phyloP scores from a whole-genome alignment of 176 grass and related monocot species.

The Typha latifolia region DNA sequence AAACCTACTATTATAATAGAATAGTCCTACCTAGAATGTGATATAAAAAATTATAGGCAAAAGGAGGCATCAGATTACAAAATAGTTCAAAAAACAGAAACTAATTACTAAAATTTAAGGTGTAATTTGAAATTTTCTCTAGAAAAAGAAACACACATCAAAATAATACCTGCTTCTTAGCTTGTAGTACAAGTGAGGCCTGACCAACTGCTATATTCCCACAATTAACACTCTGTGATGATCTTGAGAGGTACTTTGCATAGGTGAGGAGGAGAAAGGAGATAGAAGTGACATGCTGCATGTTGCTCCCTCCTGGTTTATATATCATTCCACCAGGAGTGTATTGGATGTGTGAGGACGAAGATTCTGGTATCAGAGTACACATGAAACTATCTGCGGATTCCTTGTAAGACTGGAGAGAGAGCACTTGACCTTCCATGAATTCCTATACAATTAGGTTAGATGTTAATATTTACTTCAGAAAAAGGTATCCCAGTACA shows the following conservation, averaged over 20 bases:
- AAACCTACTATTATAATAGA: too few relatives aligned
- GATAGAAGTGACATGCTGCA: constrained; percentile 93
- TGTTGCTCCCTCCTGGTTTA: constrained; percentile 91
- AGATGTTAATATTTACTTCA: neutral
- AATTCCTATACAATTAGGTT: constrained; percentile 46
- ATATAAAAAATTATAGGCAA: too few relatives aligned
- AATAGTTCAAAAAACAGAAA: too few relatives aligned
- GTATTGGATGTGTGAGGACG: constrained; percentile 72
- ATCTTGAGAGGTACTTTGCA: constrained; percentile 69
- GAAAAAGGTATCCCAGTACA: neutral
- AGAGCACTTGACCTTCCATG: constrained; percentile 54
- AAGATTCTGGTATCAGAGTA: constrained; percentile 80
- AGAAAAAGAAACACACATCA: neutral
- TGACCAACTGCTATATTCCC: constrained; percentile 54
- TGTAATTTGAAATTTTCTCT: neutral
- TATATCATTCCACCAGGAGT: constrained; percentile 79
- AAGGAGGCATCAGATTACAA: too few relatives aligned
- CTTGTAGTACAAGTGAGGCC: constrained; percentile 45
- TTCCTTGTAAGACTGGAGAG: constrained; percentile 77
- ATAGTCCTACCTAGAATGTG: too few relatives aligned
- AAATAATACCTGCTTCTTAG: constrained; percentile 54
- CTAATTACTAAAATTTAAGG: too few relatives aligned
- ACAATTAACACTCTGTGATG: constrained; percentile 75
- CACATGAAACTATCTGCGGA: constrained; percentile 81
- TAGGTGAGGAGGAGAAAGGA: constrained; percentile 82